Conservation (phyloP, 2,329 filamentous ascomycete genomes). For the Fusarium acutatum region DNA sequence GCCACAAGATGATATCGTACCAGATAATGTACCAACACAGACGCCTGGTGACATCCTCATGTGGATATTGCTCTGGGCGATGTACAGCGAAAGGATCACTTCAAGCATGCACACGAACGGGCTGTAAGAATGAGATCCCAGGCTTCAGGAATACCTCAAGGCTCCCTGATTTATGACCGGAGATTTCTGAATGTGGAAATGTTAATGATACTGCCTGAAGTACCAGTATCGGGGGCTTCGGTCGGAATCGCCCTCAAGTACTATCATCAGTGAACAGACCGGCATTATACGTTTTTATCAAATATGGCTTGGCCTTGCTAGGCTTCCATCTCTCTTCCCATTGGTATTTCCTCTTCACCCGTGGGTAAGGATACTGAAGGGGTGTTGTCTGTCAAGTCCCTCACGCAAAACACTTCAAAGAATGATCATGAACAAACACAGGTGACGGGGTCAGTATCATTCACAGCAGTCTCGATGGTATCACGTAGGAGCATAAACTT, state of each 20-base stretch:
- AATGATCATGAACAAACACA: not conserved
- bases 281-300: not conserved
- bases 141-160: not conserved
- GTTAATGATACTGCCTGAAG: not conserved
- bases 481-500: not conserved
- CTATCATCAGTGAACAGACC: not conserved
- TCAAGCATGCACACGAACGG: not conserved
- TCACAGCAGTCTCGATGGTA: not conserved
- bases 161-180: not conserved
- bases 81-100: not conserved
- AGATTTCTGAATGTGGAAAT: not conserved
- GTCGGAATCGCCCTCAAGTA: not conserved
- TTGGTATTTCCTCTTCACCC: not conserved
- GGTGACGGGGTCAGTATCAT: not conserved
- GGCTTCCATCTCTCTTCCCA: not conserved
- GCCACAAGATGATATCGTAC: accelerated
- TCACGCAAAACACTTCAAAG: not conserved
- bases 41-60: not conserved
- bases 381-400: not conserved
- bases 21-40: accelerated
- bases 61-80: not conserved
- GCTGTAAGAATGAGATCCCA: not conserved
- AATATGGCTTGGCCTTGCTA: not conserved
- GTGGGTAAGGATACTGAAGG: not conserved
- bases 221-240: not conserved